Evolutionary conservation across 257 asterid genomes (phyloP), one percentile per base, ranked within the genome.

Genomic region (Fraxinus anomala): DNA sequence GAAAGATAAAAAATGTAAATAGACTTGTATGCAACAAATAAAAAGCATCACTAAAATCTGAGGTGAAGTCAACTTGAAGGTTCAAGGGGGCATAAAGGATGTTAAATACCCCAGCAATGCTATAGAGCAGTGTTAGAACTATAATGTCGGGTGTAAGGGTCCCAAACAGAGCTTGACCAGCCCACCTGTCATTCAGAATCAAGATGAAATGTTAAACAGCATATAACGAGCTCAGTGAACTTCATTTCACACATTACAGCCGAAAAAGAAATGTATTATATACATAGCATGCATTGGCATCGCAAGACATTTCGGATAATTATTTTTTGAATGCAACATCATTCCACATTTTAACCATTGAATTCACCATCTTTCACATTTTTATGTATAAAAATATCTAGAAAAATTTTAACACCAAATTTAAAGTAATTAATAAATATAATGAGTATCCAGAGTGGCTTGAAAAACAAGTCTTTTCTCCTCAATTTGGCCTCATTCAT

Each of bases 91-190:
- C 51, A 71, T 21, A 77, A 63, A 49, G 75, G 47, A 26, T 40
- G 56, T 80, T 68, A 72, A 90, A 74, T 91, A 95, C 98, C 82
- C 99, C 99, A 36, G 98, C 99, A 68, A 92, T 77, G 77, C 99
- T 93, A 87, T 95, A 95, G 80, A 95, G 85, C 40, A 93, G 88
- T 51, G 99, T 95, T 59, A 95, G 91, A 76, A 95, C 96, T 71
- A 95, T 72, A 74, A 93, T 83, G 82, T 95, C 98, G 6, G 91
- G 96, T 2, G 97, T 89, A 77, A 95, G 92, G 75, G 97, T 93
- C 77, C 99, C 99, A 73, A 95, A 95, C 82, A 95, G 83, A 73
- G 99, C 99, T 89, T 95, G 98, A 77, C 98, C 99, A 68, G 99
- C 99, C 99, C 99, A 95, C 97, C 99, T 95, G 77, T 67, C 70